Evolutionary conservation across 2,329 filamentous ascomycete species (phyloP), one percentile per base, ranked within the genome.

Genomic region (Exophiala xenobiotica): DNA sequence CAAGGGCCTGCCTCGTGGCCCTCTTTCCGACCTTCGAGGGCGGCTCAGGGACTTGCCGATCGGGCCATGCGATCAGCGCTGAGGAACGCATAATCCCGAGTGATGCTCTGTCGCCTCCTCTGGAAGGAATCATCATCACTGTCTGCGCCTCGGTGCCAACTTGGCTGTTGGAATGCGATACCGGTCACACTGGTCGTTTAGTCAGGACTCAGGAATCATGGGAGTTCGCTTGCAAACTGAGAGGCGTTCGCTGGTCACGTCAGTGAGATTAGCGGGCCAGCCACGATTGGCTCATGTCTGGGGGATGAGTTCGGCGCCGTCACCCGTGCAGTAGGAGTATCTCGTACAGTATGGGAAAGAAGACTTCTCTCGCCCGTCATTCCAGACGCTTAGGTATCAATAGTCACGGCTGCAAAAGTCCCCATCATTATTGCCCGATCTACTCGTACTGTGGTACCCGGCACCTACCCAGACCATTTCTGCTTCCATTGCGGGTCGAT

Each of bases 191-290:
- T n/a, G n/a, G n/a, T n/a, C n/a, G n/a, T n/a, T n/a, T n/a, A n/a
- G n/a, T n/a, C n/a, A 23, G 5, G 9, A 7, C 19, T 12, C 9
- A 38, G 12, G 11, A 12, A 27, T 29, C 29, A 23, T 16, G 19
- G 42, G 22, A 20, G 6, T 29, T 38, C 19, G 24, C 35, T 40
- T 37, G 20, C 33, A 33, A 20, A 8, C n/a, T 20, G 19, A 14
- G 24, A 39, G 19, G 31, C n/a, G 29, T 37, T 40, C 20, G 23
- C 8, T 39, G 42, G 35, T 52, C 49, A 52, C 49, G 49, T 52
- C 49, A 52, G 27, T 26, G 37, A 52, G 43, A 52, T 52, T 52
- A 43, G 49, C 43, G 49, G 49, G 41, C 24, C 42, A 51, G 49
- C 47, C 47, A 44, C 40, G 26, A 42, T 50, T 35, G n/a, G 11